These are phyloP conservation scores for Comarum palustre DNA, from an alignment of 306 rosid genomes.

Conservation along the genomic window DNA sequence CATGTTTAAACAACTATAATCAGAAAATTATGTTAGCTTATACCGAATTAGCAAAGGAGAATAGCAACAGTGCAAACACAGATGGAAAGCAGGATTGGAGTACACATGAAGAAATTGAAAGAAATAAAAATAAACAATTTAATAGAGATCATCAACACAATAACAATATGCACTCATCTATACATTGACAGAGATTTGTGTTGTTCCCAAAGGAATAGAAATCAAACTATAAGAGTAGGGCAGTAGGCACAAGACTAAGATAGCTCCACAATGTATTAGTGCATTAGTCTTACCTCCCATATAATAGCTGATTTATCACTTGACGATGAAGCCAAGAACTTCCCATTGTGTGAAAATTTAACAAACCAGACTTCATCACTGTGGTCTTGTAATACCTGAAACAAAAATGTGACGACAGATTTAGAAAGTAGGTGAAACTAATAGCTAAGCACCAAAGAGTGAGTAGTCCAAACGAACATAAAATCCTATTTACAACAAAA, in stretches of 20 bases:
- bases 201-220: neutral
- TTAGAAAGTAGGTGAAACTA: slow-evolving; percentile 17
- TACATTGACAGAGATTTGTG: neutral
- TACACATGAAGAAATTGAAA: neutral
- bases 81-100: neutral
- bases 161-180: neutral
- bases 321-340: slow-evolving; percentile 90
- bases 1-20: neutral
- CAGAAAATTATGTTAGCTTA: neutral
- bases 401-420: slow-evolving; percentile 26
- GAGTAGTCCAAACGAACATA: neutral
- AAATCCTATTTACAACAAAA: neutral
- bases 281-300: slow-evolving; percentile 73
- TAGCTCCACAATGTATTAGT: slow-evolving; percentile 13
- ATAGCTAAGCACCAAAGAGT: slow-evolving; percentile 17
- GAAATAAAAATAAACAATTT: neutral
- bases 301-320: slow-evolving; percentile 75
- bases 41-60: neutral
- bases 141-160: neutral
- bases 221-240: slow-evolving; percentile 1
- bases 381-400: slow-evolving; percentile 74
- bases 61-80: slow-evolving; percentile 1
- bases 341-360: slow-evolving; percentile 87
- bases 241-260: neutral
- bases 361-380: slow-evolving; percentile 88